Evolutionary conservation across 1,284 basidiomycete species (phyloP).

Genomic region (Porodaedalea pini): DNA sequence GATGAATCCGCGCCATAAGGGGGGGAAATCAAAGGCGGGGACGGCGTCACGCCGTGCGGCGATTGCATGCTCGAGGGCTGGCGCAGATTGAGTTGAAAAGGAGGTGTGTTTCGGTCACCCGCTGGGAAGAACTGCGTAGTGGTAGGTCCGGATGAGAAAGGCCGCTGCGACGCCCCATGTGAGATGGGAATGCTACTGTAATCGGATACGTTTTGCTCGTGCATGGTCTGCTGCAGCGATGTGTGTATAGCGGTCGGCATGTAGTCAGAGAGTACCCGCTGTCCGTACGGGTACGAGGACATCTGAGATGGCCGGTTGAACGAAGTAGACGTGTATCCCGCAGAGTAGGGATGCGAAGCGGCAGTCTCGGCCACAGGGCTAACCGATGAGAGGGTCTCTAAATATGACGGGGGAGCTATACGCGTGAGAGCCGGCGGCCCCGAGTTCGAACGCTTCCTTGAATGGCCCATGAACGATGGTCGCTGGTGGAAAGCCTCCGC

Average conservation of each 20-base stretch:
- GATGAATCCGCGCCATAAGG: constrained; percentile 15
- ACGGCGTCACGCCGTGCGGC: constrained; percentile 14
- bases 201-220: constrained; percentile 12
- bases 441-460: constrained; percentile 28
- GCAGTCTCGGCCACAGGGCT: constrained; percentile 1
- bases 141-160: constrained; percentile 14
- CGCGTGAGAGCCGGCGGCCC: constrained; percentile 25
- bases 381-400: constrained; percentile 6
- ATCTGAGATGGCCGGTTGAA: constrained; percentile 15
- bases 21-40: constrained; percentile 16
- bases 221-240: constrained; percentile 16
- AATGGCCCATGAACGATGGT: constrained; percentile 19
- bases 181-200: constrained; percentile 20
- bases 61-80: constrained; percentile 5
- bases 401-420: constrained; percentile 12
- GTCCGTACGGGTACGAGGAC: constrained; percentile 11
- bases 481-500: constrained; percentile 22
- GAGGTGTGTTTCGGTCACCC: constrained; percentile 5
- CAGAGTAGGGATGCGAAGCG: constrained; percentile 9
- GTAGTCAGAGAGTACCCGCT: constrained; percentile 11
- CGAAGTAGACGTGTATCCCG: constrained; percentile 16
- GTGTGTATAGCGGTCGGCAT: constrained; percentile 4
- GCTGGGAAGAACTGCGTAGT: constrained; percentile 10
- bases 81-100: constrained; percentile 5
- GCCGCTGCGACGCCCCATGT: constrained; percentile 15